phyloP scores from a whole-genome alignment of 139 green algal species.

The Trebouxia sp. region DNA sequence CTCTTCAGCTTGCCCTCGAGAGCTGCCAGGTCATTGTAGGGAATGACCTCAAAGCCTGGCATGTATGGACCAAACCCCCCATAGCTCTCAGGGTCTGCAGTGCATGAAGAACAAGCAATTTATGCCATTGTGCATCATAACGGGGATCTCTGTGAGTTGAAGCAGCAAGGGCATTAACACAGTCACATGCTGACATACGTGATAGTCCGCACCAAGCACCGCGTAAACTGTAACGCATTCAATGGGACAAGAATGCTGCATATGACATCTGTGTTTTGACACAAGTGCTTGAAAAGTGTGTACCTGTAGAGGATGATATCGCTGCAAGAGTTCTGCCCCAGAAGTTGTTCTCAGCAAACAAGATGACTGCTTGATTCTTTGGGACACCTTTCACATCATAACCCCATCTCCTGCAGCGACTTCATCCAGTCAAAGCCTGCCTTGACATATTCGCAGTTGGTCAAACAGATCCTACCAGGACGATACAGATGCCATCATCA shows the following conservation, averaged over 20 bases:
- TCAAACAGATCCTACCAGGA: too few relatives aligned
- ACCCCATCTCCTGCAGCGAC: slow-evolving; percentile 78
- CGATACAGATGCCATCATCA: too few relatives aligned
- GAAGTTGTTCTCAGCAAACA: slow-evolving; percentile 96
- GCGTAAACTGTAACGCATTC: too few relatives aligned
- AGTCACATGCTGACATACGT: too few relatives aligned
- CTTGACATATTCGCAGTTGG: too few relatives aligned
- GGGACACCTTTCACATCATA: slow-evolving; percentile 97
- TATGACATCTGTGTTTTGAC: too few relatives aligned
- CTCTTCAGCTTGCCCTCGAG: slow-evolving; percentile 70
- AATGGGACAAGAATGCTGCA: too few relatives aligned
- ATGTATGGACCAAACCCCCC: slow-evolving; percentile 89
- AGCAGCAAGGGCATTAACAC: background rate
- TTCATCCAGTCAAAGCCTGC: too few relatives aligned
- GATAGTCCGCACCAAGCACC: too few relatives aligned
- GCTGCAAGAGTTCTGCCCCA: slow-evolving; percentile 93
- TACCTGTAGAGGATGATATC: slow-evolving; percentile 83
- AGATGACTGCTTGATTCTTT: slow-evolving; percentile 85
- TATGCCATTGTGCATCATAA: background rate
- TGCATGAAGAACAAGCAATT: background rate
- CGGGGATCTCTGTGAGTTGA: too few relatives aligned
- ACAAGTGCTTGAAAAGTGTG: background rate
- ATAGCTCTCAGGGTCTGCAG: slow-evolving; percentile 66
- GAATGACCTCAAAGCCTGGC: slow-evolving; percentile 93
- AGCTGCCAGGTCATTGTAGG: slow-evolving; percentile 91